Evolutionary conservation across 1,284 basidiomycete species (phyloP).

Genomic region (Puccinia polysora): DNA sequence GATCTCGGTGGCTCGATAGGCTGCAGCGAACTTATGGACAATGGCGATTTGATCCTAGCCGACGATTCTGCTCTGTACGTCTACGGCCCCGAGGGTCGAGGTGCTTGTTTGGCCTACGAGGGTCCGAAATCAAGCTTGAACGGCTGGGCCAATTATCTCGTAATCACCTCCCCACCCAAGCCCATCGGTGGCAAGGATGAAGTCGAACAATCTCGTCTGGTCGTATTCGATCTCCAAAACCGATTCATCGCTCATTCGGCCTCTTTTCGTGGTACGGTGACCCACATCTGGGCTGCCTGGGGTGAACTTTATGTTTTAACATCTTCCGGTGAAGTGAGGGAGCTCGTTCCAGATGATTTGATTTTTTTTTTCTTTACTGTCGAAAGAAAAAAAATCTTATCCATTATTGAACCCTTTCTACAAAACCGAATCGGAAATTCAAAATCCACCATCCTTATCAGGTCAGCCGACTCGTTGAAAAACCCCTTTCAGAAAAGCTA

Average conservation of each 20-base stretch:
- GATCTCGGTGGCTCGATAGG: constrained; percentile 78
- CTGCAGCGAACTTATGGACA: constrained; percentile 65
- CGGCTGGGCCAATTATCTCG: constrained; percentile 61
- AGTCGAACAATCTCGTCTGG: constrained; percentile 72
- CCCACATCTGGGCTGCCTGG: constrained; percentile 74
- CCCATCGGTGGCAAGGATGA: constrained; percentile 46
- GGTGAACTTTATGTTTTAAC: constrained; percentile 70
- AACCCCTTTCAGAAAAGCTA: constrained; percentile 71
- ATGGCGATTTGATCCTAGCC: constrained; percentile 73
- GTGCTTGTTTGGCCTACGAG: constrained; percentile 83
- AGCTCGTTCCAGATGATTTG: neutral
- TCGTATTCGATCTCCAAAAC: constrained; percentile 87
- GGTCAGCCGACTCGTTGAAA: constrained; percentile 61
- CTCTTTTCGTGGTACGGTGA: constrained; percentile 71
- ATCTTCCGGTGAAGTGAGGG: constrained; percentile 67
- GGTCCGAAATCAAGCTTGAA: constrained; percentile 64
- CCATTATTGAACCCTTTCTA: too few relatives aligned
- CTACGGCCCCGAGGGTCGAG: constrained; percentile 74
- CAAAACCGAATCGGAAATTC: too few relatives aligned
- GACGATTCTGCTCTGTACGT: constrained; percentile 87
- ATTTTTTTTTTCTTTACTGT: neutral
- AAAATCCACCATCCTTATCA: too few relatives aligned
- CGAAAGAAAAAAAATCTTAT: neutral
- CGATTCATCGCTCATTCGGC: constrained; percentile 80
- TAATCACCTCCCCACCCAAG: constrained; percentile 82